These are phyloP conservation scores for Camelina hispida DNA, from an alignment of 345 rosid species.

Conservation along the genomic window DNA sequence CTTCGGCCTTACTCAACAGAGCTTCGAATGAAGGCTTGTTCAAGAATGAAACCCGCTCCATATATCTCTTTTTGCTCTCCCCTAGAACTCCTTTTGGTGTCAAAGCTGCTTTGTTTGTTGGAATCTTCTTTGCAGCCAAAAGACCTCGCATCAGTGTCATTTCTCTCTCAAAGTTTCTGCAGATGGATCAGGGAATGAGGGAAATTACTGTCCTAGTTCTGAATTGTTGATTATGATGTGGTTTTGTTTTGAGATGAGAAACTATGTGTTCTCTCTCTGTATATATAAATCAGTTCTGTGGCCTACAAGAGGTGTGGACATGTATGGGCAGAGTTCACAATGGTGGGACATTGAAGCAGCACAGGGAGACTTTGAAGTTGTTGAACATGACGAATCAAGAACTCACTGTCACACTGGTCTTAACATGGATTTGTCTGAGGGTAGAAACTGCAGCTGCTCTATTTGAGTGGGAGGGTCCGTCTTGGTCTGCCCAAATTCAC, in stretches of 20 bases:
- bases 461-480: constrained; percentile 9
- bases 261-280: neutral
- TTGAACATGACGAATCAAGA: constrained; percentile 1
- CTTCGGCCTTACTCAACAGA: constrained; percentile 50
- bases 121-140: constrained; percentile 17
- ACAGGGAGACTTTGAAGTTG: constrained; percentile 15
- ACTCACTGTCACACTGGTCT: neutral
- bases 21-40: constrained; percentile 49
- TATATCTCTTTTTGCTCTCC: constrained; percentile 45
- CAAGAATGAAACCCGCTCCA: constrained; percentile 49
- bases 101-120: constrained; percentile 2
- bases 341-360: constrained; percentile 14
- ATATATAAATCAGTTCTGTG: neutral
- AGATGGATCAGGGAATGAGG: constrained; percentile 5
- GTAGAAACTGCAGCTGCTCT: constrained; percentile 10
- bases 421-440: constrained; percentile 19
- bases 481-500: neutral
- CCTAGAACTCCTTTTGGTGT: constrained; percentile 51
- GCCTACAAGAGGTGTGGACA: neutral
- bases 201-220: neutral
- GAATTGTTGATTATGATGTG: neutral
- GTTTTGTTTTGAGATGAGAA: constrained; percentile 11
- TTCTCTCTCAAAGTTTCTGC: constrained; percentile 9
- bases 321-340: neutral
- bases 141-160: neutral